Conservation (phyloP, 1,139 yeast species). For the Groenewaldozyma auringiensis region DNA sequence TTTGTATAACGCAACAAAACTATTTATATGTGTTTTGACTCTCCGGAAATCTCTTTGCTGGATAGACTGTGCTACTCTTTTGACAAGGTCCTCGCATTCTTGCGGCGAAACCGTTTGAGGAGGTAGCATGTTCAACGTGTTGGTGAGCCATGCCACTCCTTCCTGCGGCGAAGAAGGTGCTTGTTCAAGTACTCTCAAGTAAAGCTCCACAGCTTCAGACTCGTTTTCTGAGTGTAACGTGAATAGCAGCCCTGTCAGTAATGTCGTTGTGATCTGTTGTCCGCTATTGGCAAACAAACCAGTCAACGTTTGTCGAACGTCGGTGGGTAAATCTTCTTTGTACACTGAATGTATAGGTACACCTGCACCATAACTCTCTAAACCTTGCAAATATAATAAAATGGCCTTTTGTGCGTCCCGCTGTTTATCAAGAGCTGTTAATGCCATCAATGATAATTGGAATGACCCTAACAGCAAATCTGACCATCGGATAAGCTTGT, state of each 20-base stretch:
- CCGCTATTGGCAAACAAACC: conserved; percentile 45
- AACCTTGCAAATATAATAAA: conserved; percentile 69
- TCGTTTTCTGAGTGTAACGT: conserved; percentile 65
- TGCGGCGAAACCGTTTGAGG: conserved; percentile 50
- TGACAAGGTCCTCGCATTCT: conserved; percentile 56
- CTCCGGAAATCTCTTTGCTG: conserved; percentile 65
- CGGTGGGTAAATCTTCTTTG: conserved; percentile 41
- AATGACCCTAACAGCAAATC: conserved; percentile 51
- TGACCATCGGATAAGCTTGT: conserved; percentile 47
- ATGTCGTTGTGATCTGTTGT: conserved; percentile 43
- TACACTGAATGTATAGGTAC: conserved; percentile 70
- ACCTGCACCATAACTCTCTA: conserved; percentile 75
- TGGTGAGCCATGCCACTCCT: conserved; percentile 45
- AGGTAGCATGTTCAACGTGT: conserved; percentile 50
- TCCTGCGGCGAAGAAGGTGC: conserved; percentile 5
- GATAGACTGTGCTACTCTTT: conserved; percentile 52
- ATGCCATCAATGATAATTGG: conserved; percentile 52
- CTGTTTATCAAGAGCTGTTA: conserved; percentile 46
- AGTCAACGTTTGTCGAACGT: conserved; percentile 45
- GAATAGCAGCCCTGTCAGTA: conserved; percentile 62
- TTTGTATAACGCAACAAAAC: conserved; percentile 75
- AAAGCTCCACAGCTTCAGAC: conserved; percentile 67
- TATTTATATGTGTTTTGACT: conserved; percentile 61
- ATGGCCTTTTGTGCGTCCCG: conserved; percentile 64
- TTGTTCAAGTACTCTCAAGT: conserved; percentile 60